These are phyloP conservation scores for Wickerhamiella sergipiensis DNA, from an alignment of 805 yeast species.

Conservation along the genomic window DNA sequence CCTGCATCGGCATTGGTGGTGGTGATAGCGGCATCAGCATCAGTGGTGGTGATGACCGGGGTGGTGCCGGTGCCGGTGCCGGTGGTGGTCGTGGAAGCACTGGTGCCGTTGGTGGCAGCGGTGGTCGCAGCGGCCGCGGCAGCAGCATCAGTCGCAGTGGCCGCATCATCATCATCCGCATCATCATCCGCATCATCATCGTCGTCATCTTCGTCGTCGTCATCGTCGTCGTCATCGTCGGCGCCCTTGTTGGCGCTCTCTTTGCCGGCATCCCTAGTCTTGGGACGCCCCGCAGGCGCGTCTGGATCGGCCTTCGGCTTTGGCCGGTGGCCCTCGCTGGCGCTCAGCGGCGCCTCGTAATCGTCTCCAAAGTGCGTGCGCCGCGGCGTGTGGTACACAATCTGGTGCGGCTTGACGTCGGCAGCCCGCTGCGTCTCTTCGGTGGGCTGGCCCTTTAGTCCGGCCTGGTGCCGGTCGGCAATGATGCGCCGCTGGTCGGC, in stretches of 20 bases:
- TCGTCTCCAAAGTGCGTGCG: conserved; percentile 1
- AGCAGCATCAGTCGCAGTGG: background rate
- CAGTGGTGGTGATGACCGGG: too few relatives aligned
- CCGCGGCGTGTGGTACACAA: background rate
- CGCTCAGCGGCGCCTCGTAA: background rate
- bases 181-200: background rate
- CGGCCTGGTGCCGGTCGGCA: conserved; percentile 4
- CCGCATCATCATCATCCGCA: background rate
- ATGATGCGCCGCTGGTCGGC: conserved; percentile 12
- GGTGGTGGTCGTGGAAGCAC: too few relatives aligned
- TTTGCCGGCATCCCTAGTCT: background rate
- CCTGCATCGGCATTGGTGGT: too few relatives aligned
- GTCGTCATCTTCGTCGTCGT: background rate
- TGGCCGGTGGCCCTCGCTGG: background rate
- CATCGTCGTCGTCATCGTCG: background rate
- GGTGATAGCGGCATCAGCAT: too few relatives aligned
- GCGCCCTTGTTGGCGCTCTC: background rate
- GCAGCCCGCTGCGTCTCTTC: background rate
- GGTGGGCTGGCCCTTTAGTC: background rate
- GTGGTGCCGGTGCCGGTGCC: too few relatives aligned
- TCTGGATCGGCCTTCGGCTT: background rate
- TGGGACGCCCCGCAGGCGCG: background rate
- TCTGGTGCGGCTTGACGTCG: background rate
- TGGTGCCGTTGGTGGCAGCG: background rate
- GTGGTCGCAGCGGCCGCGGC: too few relatives aligned